Conservation (phyloP, 1,284 basidiomycete genomes). For the Apiotrichum sp. region DNA sequence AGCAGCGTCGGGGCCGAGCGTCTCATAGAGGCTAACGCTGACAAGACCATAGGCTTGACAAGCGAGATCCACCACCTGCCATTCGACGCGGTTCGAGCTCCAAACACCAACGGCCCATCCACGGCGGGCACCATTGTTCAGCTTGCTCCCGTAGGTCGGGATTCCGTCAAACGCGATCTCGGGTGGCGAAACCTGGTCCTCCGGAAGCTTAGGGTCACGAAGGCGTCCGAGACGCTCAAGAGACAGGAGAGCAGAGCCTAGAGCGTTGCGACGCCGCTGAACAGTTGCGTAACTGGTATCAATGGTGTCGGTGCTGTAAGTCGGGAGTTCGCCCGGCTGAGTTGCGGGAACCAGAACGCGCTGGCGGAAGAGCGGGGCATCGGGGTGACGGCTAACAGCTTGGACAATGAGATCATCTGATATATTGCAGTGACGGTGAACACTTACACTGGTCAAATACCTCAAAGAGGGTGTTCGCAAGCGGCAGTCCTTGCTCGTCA, state of each 20-base stretch:
- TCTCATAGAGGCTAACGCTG: slow-evolving; percentile 82
- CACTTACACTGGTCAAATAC: slow-evolving; percentile 43
- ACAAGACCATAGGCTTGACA: slow-evolving; percentile 75
- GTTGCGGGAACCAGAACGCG: slow-evolving; percentile 25
- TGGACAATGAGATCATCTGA: no score
- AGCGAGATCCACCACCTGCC: slow-evolving; percentile 81
- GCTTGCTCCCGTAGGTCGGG: slow-evolving; percentile 27
- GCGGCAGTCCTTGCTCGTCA: not conserved
- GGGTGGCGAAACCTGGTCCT: slow-evolving; percentile 14
- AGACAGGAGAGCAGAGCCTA: slow-evolving; percentile 40
- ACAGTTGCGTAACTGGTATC: slow-evolving; percentile 33
- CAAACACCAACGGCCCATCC: slow-evolving; percentile 50
- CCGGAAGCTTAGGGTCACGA: slow-evolving; percentile 18
- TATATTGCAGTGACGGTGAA: not conserved
- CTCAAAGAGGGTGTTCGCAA: slow-evolving; percentile 37
- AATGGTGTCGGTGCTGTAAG: slow-evolving; percentile 31
- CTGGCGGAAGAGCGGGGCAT: slow-evolving; percentile 29
- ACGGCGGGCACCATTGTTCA: slow-evolving; percentile 33
- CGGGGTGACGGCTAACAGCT: slow-evolving; percentile 15
- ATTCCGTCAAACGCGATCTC: slow-evolving; percentile 32
- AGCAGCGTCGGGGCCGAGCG: slow-evolving; percentile 64
- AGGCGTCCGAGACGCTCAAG: slow-evolving; percentile 40
- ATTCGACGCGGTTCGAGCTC: slow-evolving; percentile 60
- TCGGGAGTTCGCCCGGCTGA: slow-evolving; percentile 18
- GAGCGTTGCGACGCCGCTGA: slow-evolving; percentile 31